These are phyloP conservation scores for Debaryomyces subglobosus DNA, from an alignment of 1,139 yeast genomes.

Conservation along the genomic window DNA sequence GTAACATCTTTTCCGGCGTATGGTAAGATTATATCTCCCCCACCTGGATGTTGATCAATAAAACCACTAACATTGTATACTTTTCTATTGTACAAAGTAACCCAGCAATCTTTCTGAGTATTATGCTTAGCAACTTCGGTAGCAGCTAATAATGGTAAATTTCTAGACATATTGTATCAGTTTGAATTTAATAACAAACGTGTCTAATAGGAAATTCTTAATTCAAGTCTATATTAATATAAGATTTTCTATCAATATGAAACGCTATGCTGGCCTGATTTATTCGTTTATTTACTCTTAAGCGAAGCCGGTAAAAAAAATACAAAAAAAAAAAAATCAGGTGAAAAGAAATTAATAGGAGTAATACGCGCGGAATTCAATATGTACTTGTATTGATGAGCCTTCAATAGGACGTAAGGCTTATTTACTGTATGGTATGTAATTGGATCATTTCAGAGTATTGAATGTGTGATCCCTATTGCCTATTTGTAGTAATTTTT, in stretches of 20 bases:
- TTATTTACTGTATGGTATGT: background rate
- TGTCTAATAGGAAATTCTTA: background rate
- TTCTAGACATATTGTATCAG: conserved; percentile 23
- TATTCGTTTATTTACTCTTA: background rate
- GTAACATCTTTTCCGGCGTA: conserved; percentile 88
- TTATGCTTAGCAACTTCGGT: conserved; percentile 54
- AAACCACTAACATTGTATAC: conserved; percentile 82
- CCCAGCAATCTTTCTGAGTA: conserved; percentile 67
- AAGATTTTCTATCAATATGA: background rate
- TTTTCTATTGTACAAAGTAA: conserved; percentile 70
- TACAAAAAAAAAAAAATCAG: background rate
- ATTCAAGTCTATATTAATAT: background rate
- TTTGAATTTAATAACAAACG: background rate
- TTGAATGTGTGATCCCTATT: background rate
- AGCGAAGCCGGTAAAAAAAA: background rate
- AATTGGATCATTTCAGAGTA: background rate
- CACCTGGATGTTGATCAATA: conserved; percentile 86
- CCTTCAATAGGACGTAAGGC: background rate
- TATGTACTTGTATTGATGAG: background rate
- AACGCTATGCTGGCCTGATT: background rate
- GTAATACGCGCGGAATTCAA: background rate
- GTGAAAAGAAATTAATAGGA: conserved; percentile 5
- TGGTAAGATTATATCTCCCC: conserved; percentile 71
- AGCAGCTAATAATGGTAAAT: conserved; percentile 37
- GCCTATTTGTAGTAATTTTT: too few species aligned